Conservation (phyloP, 2,329 filamentous ascomycete genomes). For the Coccinonectria pachysandricola region DNA sequence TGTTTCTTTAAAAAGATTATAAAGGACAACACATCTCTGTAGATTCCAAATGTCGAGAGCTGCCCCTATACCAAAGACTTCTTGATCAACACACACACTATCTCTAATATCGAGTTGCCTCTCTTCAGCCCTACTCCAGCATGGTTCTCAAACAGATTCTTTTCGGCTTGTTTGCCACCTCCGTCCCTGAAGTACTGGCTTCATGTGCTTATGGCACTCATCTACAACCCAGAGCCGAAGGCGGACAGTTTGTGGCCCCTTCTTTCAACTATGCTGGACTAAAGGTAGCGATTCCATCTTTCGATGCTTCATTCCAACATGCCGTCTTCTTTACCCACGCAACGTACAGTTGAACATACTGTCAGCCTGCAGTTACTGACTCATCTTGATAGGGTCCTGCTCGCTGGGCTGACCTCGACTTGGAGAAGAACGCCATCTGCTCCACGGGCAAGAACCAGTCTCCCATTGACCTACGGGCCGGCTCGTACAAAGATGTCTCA, state of each 20-base stretch:
- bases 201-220: constrained; percentile 31
- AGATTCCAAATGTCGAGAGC: no score
- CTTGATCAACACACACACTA: no score
- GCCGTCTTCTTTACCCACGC: constrained; percentile 1
- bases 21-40: no score
- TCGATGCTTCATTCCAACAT: background rate
- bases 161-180: constrained; percentile 7
- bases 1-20: no score
- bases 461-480: constrained; percentile 39
- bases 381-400: constrained; percentile 25
- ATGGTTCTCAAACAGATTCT: no score
- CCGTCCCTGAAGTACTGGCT: constrained; percentile 15
- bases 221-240: constrained; percentile 22
- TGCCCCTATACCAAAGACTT: no score
- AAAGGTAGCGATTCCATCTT: constrained; percentile 20
- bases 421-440: constrained; percentile 33
- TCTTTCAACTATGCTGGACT: constrained; percentile 28
- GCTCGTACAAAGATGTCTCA: constrained; percentile 17
- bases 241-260: constrained; percentile 21
- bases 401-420: constrained; percentile 39
- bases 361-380: background rate
- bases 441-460: constrained; percentile 40
- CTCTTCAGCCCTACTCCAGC: no score
- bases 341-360: background rate
- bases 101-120: no score